phyloP scores from a whole-genome alignment of 2,329 filamentous ascomycete genomes.

The Incumbomyces delicatus region DNA sequence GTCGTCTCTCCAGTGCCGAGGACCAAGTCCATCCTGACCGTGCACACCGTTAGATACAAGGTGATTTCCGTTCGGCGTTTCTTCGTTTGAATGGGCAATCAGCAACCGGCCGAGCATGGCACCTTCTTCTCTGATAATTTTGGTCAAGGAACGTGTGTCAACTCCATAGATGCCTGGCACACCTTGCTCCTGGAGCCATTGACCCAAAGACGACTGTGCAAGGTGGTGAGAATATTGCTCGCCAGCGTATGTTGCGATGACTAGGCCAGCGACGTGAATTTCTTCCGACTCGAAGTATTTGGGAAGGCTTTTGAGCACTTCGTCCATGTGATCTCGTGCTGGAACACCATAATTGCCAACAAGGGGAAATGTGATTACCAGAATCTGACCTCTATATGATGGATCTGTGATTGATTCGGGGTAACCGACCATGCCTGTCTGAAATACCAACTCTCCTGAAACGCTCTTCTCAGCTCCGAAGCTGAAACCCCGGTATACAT shows the following conservation, averaged over 20 bases:
- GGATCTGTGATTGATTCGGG: constrained; percentile 87
- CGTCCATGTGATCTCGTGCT: constrained; percentile 72
- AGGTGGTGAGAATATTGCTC: constrained; percentile 95
- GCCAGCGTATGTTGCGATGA: constrained; percentile 83
- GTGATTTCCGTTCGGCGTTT: constrained; percentile 28
- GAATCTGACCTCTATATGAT: constrained; percentile 84
- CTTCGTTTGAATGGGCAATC: constrained; percentile 48
- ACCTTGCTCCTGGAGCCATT: constrained; percentile 93
- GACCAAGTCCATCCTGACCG: constrained; percentile 22
- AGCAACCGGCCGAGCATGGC: constrained; percentile 93
- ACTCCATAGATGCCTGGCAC: constrained; percentile 91
- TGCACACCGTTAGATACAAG: constrained; percentile 26
- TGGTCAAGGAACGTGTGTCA: constrained; percentile 86
- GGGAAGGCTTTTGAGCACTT: constrained; percentile 73
- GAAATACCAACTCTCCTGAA: constrained; percentile 95
- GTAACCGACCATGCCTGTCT: constrained; percentile 99
- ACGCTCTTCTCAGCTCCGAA: constrained; percentile 93
- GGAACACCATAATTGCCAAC: constrained; percentile 98
- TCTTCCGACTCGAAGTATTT: constrained; percentile 86
- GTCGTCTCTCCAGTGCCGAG: constrained; percentile 41
- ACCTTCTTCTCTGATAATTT: constrained; percentile 85
- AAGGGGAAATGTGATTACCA: constrained; percentile 91
- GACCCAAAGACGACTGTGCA: constrained; percentile 77
- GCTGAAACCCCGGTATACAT: constrained; percentile 85
- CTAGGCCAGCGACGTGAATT: constrained; percentile 88